Conservation (phyloP, 1,284 basidiomycete genomes). For the Ceratobasidium sp. region DNA sequence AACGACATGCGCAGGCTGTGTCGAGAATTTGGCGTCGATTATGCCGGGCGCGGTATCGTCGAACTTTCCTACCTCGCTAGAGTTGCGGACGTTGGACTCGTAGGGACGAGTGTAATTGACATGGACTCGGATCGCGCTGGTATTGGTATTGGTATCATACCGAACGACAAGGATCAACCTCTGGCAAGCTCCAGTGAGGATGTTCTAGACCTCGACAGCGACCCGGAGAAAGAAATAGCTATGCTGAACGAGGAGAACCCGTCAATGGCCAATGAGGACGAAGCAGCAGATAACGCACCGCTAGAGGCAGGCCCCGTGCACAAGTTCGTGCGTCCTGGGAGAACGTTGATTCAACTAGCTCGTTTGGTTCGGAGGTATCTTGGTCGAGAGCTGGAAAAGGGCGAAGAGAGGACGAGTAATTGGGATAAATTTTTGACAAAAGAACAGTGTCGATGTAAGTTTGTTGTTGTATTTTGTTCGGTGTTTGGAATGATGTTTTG, state of each 20-base stretch:
- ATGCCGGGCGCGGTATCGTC: conserved; percentile 40
- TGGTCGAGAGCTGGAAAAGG: conserved; percentile 43
- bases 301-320: background rate
- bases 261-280: background rate
- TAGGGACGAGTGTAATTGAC: conserved; percentile 26
- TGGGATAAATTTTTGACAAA: conserved; percentile 42
- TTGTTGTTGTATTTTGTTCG: background rate
- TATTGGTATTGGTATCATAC: conserved; percentile 27
- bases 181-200: background rate
- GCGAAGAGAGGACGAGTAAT: conserved; percentile 46
- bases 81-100: conserved; percentile 35
- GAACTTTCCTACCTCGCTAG: conserved; percentile 44
- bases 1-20: conserved; percentile 41
- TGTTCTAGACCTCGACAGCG: background rate
- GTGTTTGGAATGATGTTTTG: too few species aligned
- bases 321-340: conserved; percentile 8
- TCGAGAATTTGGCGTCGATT: conserved; percentile 36
- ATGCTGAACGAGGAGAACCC: background rate
- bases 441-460: conserved; percentile 43
- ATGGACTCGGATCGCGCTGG: conserved; percentile 28
- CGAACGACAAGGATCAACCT: background rate
- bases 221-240: background rate
- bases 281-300: background rate
- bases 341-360: conserved; percentile 25
- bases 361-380: conserved; percentile 41